These are phyloP conservation scores for Aspergillus egyptiacus DNA, from an alignment of 495 filamentous ascomycete genomes.

Conservation along the genomic window DNA sequence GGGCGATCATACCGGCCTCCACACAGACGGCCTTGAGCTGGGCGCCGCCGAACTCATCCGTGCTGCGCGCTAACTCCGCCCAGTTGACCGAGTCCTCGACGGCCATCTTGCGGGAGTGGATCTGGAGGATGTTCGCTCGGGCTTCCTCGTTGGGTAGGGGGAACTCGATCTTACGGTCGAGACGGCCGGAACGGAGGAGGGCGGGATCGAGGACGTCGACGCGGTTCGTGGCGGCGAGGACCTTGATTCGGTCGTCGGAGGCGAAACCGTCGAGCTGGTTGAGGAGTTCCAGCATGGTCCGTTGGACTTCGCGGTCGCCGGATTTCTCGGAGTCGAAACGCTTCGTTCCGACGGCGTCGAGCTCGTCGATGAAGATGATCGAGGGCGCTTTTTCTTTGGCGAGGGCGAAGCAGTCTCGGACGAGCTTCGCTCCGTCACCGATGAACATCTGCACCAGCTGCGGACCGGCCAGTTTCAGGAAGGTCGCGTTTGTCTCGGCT, in stretches of 20 bases:
- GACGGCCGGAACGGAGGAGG: conserved; percentile 83
- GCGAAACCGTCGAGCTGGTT: conserved; percentile 99
- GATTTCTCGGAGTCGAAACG: conserved; percentile 99
- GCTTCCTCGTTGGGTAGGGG: conserved; percentile 98
- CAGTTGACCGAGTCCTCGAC: conserved; percentile 93
- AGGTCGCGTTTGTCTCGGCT: conserved; percentile 96
- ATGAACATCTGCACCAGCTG: conserved; percentile 99
- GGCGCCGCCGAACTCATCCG: conserved; percentile 98
- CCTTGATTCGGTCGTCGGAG: conserved; percentile 98
- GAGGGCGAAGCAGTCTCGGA: conserved; percentile 93
- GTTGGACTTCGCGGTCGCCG: conserved; percentile 95
- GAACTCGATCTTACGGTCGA: conserved; percentile 99
- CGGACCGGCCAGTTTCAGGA: conserved; percentile 96
- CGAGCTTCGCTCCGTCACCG: conserved; percentile 95
- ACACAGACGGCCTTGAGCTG: conserved; percentile 98
- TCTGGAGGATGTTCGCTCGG: conserved; percentile 91
- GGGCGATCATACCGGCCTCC: conserved; percentile 97
- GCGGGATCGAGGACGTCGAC: conserved; percentile 97
- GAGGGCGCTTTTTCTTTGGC: conserved; percentile 98
- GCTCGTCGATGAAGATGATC: conserved; percentile 99
- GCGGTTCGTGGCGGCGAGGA: conserved; percentile 95
- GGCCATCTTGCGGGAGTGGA: conserved; percentile 98
- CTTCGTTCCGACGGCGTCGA: conserved; percentile 96
- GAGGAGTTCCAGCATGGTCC: conserved; percentile 97
- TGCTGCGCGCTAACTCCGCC: conserved; percentile 89